phyloP scores from a whole-genome alignment of 2,329 filamentous ascomycete genomes.

The Cladosporium cucumerinum region DNA sequence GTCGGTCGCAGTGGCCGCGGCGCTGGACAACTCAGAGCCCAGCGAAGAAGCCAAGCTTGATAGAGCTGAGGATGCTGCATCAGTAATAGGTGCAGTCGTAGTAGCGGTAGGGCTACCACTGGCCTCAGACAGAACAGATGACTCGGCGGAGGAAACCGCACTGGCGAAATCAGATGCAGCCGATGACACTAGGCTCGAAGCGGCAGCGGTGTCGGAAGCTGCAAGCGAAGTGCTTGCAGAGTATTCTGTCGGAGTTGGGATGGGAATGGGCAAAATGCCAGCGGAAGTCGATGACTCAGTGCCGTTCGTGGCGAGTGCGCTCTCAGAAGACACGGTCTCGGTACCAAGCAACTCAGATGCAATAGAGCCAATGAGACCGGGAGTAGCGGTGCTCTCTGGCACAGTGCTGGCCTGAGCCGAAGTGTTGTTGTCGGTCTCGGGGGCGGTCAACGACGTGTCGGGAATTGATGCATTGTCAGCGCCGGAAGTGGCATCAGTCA shows the following conservation, averaged over 20 bases:
- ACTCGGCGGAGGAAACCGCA: constrained; percentile 16
- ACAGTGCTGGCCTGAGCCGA: not conserved
- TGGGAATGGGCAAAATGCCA: constrained; percentile 7
- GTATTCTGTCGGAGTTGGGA: not conserved
- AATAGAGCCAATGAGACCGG: not conserved
- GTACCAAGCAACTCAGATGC: not conserved
- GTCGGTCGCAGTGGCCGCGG: constrained; percentile 31
- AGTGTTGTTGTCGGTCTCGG: not conserved
- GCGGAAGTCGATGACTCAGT: constrained; percentile 9
- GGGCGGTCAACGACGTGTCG: not conserved
- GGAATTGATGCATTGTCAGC: not conserved
- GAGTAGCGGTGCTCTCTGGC: not conserved
- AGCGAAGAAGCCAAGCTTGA: constrained; percentile 31
- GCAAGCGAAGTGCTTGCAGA: constrained; percentile 2
- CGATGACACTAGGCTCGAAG: constrained; percentile 25
- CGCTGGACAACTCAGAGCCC: constrained; percentile 28
- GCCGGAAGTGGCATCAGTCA: not conserved
- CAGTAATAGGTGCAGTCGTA: constrained; percentile 18
- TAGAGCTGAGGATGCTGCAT: constrained; percentile 25
- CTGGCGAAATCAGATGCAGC: constrained; percentile 24
- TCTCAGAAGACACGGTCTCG: not conserved
- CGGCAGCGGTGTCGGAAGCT: constrained; percentile 5
- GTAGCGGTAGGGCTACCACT: constrained; percentile 17
- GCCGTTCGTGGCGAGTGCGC: not conserved
- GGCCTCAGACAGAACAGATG: constrained; percentile 23